These are phyloP conservation scores for Triglochin maritima DNA, from an alignment of 106 monocot genomes.

Conservation along the genomic window DNA sequence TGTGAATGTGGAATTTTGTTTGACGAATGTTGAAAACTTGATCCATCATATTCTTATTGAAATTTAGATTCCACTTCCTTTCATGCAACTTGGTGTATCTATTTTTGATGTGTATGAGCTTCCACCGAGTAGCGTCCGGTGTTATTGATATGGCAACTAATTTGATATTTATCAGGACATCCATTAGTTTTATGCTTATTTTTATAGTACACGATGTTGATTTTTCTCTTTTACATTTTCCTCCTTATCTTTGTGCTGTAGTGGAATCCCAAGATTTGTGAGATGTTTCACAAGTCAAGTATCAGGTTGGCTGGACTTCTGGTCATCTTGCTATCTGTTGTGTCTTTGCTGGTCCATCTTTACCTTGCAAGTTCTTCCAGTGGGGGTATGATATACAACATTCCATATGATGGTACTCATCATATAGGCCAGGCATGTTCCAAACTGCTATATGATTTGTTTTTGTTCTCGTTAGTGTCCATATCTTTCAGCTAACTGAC, in stretches of 20 bases:
- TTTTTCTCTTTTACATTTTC: background rate
- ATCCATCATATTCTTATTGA: no score
- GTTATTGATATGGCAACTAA: background rate
- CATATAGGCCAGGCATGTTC: background rate
- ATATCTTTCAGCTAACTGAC: background rate
- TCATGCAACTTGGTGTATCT: no score
- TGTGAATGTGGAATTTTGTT: no score
- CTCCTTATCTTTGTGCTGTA: background rate
- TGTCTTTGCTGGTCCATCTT: conserved; percentile 57
- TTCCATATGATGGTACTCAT: background rate
- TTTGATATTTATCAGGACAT: background rate
- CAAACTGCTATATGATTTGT: background rate
- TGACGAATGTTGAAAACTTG: no score
- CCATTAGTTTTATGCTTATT: background rate
- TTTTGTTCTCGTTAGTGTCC: background rate
- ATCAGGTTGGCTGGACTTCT: conserved; percentile 52
- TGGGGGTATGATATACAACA: conserved; percentile 24
- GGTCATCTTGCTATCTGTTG: conserved; percentile 47
- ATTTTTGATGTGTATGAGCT: no score
- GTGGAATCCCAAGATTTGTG: background rate
- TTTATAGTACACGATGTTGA: background rate
- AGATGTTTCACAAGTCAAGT: conserved; percentile 58
- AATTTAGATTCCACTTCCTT: no score
- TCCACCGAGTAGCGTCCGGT: background rate
- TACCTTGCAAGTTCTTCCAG: conserved; percentile 52